Evolutionary conservation across 108 stramenopile genomes (phyloP).

Genomic region (Skeletonema menzelii): DNA sequence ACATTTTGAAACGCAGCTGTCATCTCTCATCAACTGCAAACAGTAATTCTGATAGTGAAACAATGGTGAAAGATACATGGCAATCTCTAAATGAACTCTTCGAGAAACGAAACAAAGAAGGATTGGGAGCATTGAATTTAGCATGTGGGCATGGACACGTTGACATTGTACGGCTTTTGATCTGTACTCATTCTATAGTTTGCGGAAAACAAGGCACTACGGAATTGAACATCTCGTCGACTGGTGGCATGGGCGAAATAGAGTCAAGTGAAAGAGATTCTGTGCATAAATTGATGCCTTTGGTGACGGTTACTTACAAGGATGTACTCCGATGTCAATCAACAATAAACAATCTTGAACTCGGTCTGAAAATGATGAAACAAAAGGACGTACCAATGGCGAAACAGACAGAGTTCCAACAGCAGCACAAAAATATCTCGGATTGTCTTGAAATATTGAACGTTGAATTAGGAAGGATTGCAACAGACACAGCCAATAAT

Average conservation of each 20-base stretch:
- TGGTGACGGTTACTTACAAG: constrained; percentile 22
- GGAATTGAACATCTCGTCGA: neutral
- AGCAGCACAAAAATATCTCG: constrained; percentile 12
- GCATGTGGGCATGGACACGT: constrained; percentile 54
- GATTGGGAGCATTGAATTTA: constrained; percentile 36
- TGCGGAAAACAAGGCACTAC: neutral
- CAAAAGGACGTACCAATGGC: neutral
- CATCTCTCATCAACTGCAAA: neutral
- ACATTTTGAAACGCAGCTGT: constrained; percentile 18
- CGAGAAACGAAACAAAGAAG: constrained; percentile 18
- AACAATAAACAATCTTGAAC: constrained; percentile 17
- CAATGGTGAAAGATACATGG: constrained; percentile 10
- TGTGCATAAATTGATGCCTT: constrained; percentile 7
- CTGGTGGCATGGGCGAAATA: neutral
- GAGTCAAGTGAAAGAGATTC: neutral
- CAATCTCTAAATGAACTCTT: constrained; percentile 19
- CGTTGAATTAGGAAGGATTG: constrained; percentile 8
- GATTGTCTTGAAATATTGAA: constrained; percentile 27
- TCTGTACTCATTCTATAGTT: constrained; percentile 8
- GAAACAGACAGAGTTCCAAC: constrained; percentile 2
- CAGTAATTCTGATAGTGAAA: neutral
- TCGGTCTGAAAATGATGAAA: constrained; percentile 27
- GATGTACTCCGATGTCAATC: constrained; percentile 37
- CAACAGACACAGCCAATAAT: neutral
- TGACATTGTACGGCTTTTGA: constrained; percentile 40